Evolutionary conservation across 768 basidiomycete genomes (phyloP).

Genomic region (Pisolithus orientalis): DNA sequence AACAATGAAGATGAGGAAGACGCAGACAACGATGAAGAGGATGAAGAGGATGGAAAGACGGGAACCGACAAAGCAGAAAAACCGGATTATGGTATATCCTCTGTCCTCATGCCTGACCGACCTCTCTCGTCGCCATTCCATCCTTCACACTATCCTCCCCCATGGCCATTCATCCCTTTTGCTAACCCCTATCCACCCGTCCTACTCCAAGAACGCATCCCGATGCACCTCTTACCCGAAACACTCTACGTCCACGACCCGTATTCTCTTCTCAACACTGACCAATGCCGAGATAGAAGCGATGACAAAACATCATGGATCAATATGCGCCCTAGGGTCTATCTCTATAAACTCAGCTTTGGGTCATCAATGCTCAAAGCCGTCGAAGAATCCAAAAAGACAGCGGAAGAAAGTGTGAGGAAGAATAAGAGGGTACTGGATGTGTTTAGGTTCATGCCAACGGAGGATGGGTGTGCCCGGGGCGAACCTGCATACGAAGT

Average conservation of each 20-base stretch:
- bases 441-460: constrained; percentile 15
- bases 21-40: not conserved
- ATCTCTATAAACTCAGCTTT: constrained; percentile 25
- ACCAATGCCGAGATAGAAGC: not conserved
- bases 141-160: constrained; percentile 30
- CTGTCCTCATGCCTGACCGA: constrained; percentile 1
- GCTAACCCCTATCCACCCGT: constrained; percentile 9
- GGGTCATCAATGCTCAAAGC: not conserved
- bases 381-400: constrained; percentile 1
- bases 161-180: constrained; percentile 39
- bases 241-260: constrained; percentile 41
- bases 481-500: constrained; percentile 25
- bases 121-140: constrained; percentile 25
- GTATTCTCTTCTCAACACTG: constrained; percentile 25
- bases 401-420: constrained; percentile 7
- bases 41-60: not conserved
- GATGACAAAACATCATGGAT: constrained; percentile 18
- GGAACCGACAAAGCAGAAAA: not conserved
- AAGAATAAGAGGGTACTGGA: constrained; percentile 12
- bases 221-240: constrained; percentile 31
- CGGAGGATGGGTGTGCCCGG: constrained; percentile 17
- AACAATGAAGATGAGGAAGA: not conserved
- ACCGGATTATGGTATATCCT: not conserved
- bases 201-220: constrained; percentile 29
- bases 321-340: constrained; percentile 24